phyloP scores from a whole-genome alignment of 2,329 filamentous ascomycete species.

The Pseudogymnoascus sp. region DNA sequence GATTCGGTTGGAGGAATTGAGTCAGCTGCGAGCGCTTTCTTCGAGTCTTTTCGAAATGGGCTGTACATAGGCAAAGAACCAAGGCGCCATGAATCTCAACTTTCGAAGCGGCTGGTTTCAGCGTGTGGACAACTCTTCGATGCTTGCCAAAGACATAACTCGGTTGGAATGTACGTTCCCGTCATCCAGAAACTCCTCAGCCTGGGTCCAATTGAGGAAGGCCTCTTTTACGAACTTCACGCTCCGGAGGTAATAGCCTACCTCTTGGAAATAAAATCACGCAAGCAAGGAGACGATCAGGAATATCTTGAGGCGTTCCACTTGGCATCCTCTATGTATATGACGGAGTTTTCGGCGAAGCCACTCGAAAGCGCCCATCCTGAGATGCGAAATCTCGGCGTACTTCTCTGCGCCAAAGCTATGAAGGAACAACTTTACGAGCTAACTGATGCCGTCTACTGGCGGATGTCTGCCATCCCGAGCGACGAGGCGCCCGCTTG shows the following conservation, averaged over 20 bases:
- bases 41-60: background rate
- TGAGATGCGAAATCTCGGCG: conserved; percentile 16
- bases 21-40: background rate
- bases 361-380: conserved; percentile 11
- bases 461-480: conserved; percentile 15
- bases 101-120: background rate
- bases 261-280: background rate
- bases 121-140: conserved; percentile 3
- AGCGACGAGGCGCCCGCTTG: background rate
- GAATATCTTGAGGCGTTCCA: background rate
- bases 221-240: background rate
- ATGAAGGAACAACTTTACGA: conserved; percentile 18
- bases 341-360: conserved; percentile 20
- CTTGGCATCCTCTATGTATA: conserved; percentile 17
- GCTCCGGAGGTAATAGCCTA: conserved; percentile 5
- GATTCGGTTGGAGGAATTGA: background rate
- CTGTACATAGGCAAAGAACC: background rate
- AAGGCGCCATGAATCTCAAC: background rate
- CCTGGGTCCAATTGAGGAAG: conserved; percentile 4
- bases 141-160: background rate
- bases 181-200: conserved; percentile 6
- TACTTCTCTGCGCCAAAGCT: conserved; percentile 19
- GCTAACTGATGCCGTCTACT: conserved; percentile 19
- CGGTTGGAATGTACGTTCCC: background rate
- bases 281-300: background rate